Base-by-base conservation (phyloP, 768 basidiomycete species). In the Lactifluus pinguis region DNA sequence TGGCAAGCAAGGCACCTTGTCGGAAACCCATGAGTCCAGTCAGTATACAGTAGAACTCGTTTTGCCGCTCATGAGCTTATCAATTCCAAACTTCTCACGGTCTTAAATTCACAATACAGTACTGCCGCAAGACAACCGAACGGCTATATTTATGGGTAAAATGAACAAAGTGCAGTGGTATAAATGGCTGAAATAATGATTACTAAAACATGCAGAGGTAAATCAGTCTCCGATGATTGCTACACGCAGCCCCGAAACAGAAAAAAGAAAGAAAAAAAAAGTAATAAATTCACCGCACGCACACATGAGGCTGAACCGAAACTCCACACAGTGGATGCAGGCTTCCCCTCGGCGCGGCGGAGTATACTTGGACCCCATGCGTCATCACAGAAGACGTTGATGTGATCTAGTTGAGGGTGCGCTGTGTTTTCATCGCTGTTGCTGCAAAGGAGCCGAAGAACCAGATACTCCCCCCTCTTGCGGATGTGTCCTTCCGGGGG, bases 1-100 rank as follows among this genome's bases (percentile, higher is more conserved):
- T 86, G 44, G 86, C 84, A 47, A 95, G 80, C 30, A 95, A 83
- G n/a, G 90, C 87, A 45, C 90, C 92, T 71, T 92, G 86, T 70
- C 82, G 81, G 80, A 95, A 98, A 49, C 89, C 88, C 92, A 95
- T 95, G 17, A 49, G 19, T n/a, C 32, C 29, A n/a, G n/a, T n/a
- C n/a, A n/a, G n/a, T n/a, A n/a, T n/a, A n/a, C n/a, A n/a, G n/a
- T n/a, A n/a, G n/a, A n/a, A n/a, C n/a, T n/a, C 10, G 34, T 36
- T 36, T 36, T 36, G 34, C 7, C 34, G 34, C 34, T 36, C 10
- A 36, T 6, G 25, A 25, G 25, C 25, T 25, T 25, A 36, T 10
- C 10, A 10, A 36, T 7, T 36, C 14, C 36, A 30, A 32, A 41
- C n/a, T 62, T 62, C 61, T 49, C 61, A 62, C 61, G 56, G 25